Evolutionary conservation across 768 basidiomycete species (phyloP), one percentile per base, ranked within the genome.

Genomic region (Kwoniella shandongensis): DNA sequence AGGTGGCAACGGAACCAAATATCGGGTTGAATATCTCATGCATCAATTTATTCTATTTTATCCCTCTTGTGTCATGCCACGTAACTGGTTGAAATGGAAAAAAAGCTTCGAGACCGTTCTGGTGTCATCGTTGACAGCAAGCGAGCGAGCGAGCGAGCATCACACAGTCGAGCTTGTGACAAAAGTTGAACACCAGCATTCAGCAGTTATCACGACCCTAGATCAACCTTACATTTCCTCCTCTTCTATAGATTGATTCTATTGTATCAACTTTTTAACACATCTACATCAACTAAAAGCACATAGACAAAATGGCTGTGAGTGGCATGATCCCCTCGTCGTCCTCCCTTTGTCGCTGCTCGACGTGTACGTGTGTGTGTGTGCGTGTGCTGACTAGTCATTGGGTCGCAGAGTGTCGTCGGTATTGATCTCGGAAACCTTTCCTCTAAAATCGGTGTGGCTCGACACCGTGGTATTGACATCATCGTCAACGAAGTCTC

Each of bases 401-500:
- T 10, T 10, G n/a, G 36, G 13, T 27, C 1, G 18, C 27, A 74
- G 74, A 73, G 72, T 64, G 92, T 94, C 79, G 92, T 97, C 68
- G 92, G 92, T 73, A 84, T 96, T 67, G 92, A 97, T 81, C 85
- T 94, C 75, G 92, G 92, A 75, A 84, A 90, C 51, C 82, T 93
- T 13, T 85, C 87, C 77, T 89, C 87, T 79, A 91, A 93, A 83
- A 92, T 97, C 76, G 92, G 92, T 80, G 92, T 94, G 63, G 92
- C 92, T 18, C 84, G 92, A 79, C 87, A 89, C 79, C 84, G 90
- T 73, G 94, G 94, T 67, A 94, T 99, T 81, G 94, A 99, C 83
- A 92, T 99, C 78, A 94, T 99, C 81, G 81, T 85, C 59, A 99
- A 99, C 78, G 94, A 99, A 77, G 91, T 93, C 59, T 97, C 93